Evolutionary conservation across 768 basidiomycete genomes (phyloP), one percentile per base, ranked within the genome.

Genomic region (Collybia nuda): DNA sequence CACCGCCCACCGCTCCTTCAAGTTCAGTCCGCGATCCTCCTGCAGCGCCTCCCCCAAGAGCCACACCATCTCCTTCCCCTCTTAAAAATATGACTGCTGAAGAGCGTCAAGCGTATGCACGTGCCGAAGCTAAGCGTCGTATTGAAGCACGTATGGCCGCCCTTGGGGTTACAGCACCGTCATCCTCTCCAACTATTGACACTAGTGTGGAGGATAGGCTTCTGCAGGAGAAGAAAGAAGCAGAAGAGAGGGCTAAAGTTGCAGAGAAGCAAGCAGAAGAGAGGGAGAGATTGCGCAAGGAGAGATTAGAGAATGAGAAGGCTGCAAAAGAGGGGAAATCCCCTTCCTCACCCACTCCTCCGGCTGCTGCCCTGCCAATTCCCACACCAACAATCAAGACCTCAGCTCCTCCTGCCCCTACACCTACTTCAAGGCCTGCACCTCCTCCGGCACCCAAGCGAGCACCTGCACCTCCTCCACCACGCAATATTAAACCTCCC

Each of bases 201-300:
- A 85, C 81, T 6, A 80, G 76, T 46, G 92, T 97, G 2, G 89
- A 93, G 62, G 90, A 94, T 56, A 75, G 95, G 8, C 77, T 98
- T 5, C 85, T 81, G 32, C 77, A 84, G 58, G 96, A 98, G 62
- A 90, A 88, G 74, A 85, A 80, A 62, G 96, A 97, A 63, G 95
- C 95, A 0, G 94, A 93, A 56, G 90, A 92, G 64, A 92, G 90
- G 65, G 82, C 81, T 0, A 79, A 75, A 49, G 71, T 77, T 42
- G 94, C 93, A 0, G 94, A 97, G 66, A 78, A 78, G 54, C 85
- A 89, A 58, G 87, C 88, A 2, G 87, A 88, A 56, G 90, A 90
- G 53, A 76, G 94, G 49, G 91, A 93, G 60, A 76, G 77, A 43
- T 65, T 81, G 37, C 77, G 96, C 40, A 77, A 73, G 55, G 88